A percentile compares a stretch with the other conserved stretches of the same genome.
phyloP scores from a whole-genome alignment of 257 asterid genomes.

The Lycium ferocissimum region DNA sequence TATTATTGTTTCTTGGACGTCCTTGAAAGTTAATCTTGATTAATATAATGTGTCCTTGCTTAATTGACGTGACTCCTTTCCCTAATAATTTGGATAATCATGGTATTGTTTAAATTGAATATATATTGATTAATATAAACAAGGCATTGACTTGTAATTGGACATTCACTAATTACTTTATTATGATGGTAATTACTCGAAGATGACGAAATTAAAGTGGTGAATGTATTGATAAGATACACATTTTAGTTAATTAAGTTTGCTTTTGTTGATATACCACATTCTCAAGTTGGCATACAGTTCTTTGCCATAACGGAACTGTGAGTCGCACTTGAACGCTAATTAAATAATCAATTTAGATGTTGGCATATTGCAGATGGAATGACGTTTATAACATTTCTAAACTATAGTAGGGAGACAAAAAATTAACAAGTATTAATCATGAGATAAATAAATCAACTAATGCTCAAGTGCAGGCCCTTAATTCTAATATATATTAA shows the following conservation, averaged over 20 bases:
- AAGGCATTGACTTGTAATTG: background rate
- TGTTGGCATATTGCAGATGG: background rate
- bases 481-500: slow-evolving; percentile 6
- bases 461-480: slow-evolving; percentile 36
- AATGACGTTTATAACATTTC: background rate
- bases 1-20: no score
- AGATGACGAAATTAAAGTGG: background rate
- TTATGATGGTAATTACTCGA: background rate
- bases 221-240: background rate
- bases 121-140: background rate
- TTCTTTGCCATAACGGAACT: no score
- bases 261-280: no score
- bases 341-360: background rate
- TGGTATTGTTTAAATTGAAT: background rate
- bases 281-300: no score
- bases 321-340: no score
- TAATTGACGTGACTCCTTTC: background rate
- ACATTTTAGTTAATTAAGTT: background rate
- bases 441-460: background rate
- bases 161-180: background rate
- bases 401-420: background rate
- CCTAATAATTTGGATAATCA: background rate
- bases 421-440: background rate
- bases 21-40: background rate
- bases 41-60: background rate